A percentile compares a stretch with the other conserved stretches of the same genome.
Evolutionary conservation across 768 basidiomycete genomes (phyloP).

Genomic region (Gymnopilus dilepis): DNA sequence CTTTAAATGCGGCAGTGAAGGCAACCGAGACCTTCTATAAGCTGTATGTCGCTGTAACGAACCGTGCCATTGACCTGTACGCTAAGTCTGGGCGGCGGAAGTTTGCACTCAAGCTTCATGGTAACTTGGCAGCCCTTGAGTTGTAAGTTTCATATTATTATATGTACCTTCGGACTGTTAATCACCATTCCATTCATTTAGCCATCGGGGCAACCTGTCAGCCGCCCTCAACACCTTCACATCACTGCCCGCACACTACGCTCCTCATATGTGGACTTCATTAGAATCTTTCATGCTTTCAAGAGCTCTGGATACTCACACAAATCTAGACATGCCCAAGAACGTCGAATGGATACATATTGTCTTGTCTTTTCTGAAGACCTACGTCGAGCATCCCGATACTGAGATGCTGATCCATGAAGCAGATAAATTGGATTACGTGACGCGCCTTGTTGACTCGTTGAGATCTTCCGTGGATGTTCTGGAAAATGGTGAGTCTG

Average conservation of each 20-base stretch:
- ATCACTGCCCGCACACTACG: conserved; percentile 86
- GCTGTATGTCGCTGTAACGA: conserved; percentile 74
- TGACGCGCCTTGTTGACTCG: conserved; percentile 53
- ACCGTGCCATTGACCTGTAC: conserved; percentile 85
- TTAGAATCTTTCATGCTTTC: conserved; percentile 82
- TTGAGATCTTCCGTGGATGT: conserved; percentile 53
- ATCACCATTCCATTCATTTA: conserved; percentile 31
- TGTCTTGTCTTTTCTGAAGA: conserved; percentile 76
- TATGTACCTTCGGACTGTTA: not conserved
- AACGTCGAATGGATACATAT: conserved; percentile 85
- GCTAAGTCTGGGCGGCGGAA: conserved; percentile 83
- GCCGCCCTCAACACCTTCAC: conserved; percentile 74
- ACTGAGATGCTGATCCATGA: conserved; percentile 59
- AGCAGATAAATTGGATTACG: conserved; percentile 54
- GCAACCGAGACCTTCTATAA: conserved; percentile 73
- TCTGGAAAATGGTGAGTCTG: conserved; percentile 60
- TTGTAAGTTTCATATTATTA: conserved; percentile 56
- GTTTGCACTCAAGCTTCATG: conserved; percentile 85
- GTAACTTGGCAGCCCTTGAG: conserved; percentile 86
- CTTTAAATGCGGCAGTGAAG: conserved; percentile 62
- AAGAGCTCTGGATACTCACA: conserved; percentile 72
- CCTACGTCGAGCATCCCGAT: conserved; percentile 61
- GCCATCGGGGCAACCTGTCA: conserved; percentile 67
- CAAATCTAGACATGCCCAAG: conserved; percentile 55
- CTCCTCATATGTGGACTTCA: conserved; percentile 80